Base-by-base conservation (phyloP, 805 yeast genomes). In the Wickerhamiella parazyma region DNA sequence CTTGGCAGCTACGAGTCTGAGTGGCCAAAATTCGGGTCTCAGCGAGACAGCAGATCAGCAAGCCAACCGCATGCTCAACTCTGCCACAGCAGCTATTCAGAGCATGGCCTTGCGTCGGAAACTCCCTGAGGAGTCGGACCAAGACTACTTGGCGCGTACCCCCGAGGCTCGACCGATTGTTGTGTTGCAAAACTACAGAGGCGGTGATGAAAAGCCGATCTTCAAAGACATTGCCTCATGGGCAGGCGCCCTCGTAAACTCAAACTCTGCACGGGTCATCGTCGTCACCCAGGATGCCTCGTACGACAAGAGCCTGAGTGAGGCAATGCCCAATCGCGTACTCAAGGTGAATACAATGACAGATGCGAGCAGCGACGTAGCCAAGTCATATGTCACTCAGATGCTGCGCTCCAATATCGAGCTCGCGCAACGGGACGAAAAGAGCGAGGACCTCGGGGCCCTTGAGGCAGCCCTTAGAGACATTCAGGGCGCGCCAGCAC, bases 261-360 rank as follows among this genome's bases (percentile, higher is more conserved):
- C 78, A 65, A 84, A 86, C 56, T 58, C 78, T 40, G 97, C 97
- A 0, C 95, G 86, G 63, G 97, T 91, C 6, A 73, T 91, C 1
- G 78, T 83, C 55, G 69, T 89, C 37, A 84, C 96, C 0, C 83
- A 81, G 52, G 95, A 89, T 52, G 76, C 83, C 24, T 83, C 94
- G 2, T 75, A 82, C 37, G 66, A 78, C 38, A 82, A 76, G 58
- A 64, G 73, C 9, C 67, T 91, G 47, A 65, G 80, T 0, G 75
- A 74, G 6, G 73, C 93, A 0, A 66, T 91, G 33, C 96, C 98
- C 7, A 81, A 80, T 46, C 87, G 84, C 51, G 91, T 89, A 3
- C 81, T 87, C 65, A 82, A 82, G 56, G 70, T 75, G 6, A 67
- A 84, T 25, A 64, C 76, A 0, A 65, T 91, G 28, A 77, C 85